phyloP scores from a whole-genome alignment of 495 filamentous ascomycete genomes.

The Evansstolkia leycettana region DNA sequence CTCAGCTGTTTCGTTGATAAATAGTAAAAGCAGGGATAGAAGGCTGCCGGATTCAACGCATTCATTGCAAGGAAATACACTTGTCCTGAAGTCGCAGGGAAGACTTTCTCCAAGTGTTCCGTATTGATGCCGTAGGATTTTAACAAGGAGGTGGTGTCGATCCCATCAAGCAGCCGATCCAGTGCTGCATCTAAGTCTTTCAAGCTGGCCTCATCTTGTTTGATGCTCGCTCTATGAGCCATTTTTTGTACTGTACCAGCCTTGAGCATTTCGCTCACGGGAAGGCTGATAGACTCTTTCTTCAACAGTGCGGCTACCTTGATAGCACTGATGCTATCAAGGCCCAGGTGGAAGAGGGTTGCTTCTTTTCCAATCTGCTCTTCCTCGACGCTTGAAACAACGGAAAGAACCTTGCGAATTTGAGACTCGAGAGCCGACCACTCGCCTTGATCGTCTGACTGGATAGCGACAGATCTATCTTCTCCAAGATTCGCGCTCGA shows the following conservation, averaged over 20 bases:
- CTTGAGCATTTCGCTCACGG: constrained; percentile 23
- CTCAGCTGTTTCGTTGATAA: constrained; percentile 6
- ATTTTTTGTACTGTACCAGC: constrained; percentile 22
- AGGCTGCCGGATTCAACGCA: constrained; percentile 12
- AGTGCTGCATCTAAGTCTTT: constrained; percentile 7
- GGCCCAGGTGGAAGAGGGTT: constrained; percentile 64
- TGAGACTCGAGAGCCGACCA: constrained; percentile 5
- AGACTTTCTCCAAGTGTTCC: constrained; percentile 4
- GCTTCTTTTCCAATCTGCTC: constrained; percentile 40
- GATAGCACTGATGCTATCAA: constrained; percentile 76
- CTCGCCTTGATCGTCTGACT: neutral
- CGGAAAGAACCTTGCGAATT: constrained; percentile 44
- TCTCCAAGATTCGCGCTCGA: neutral
- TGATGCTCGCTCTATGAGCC: constrained; percentile 10
- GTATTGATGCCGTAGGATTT: constrained; percentile 10
- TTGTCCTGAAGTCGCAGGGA: constrained; percentile 22
- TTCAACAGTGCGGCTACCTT: constrained; percentile 23
- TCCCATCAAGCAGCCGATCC: constrained; percentile 4
- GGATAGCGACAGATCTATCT: neutral
- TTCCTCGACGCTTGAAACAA: constrained; percentile 42
- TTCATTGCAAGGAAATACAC: constrained; percentile 23
- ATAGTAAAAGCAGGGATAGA: constrained; percentile 22
- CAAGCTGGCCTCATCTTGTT: constrained; percentile 2
- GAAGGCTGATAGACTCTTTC: constrained; percentile 16
- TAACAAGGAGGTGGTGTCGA: constrained; percentile 10